Evolutionary conservation across 2,329 filamentous ascomycete species (phyloP), one percentile per base, ranked within the genome.

Genomic region (Fusarium neocosmosporiellum): DNA sequence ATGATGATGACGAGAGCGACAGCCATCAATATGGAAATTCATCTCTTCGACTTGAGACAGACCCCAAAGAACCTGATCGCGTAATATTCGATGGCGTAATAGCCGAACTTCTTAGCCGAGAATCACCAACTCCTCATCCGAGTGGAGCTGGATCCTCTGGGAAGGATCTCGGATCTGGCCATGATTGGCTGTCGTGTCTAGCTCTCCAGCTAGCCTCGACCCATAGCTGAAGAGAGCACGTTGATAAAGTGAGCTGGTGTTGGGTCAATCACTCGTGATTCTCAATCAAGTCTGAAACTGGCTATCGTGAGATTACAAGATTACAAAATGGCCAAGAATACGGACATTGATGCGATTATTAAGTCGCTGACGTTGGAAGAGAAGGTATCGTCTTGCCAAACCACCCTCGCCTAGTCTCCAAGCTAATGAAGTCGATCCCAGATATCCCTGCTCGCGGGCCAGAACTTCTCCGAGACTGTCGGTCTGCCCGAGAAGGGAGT

Each of bases 391-490:
- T 20, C 46, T 20, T 6, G 3, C 6, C 3, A 7, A n/a, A 13
- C 6, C 5, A 50, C 14, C 6, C 11, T 9, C 31, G 18, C 10
- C 20, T 37, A 22, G n/a, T 27, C 14, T 27, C 20, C 1, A 14
- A 57, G 24, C 58, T 70, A 36, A 70, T 16, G 16, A 7, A 4
- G 18, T 2, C 4, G 8, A 0, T 18, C 8, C 4, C 13, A 76
- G 75, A 74, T 77, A 7, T 67, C 74, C 10, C 66, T 77, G 2
- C 71, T 77, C 11, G 75, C 74, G 1, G 75, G 75, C 1, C 63
- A 55, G 24, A 75, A 67, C 68, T 77, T 77, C n/a, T 77, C 75
- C 2, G 75, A 76, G 53, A 77, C 75, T 7, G 57, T 66, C 9
- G 67, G 55, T 0, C 65, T 75, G 14, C 27, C 65, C 1, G 67